Evolutionary conservation across 169 alveolate genomes (phyloP).

Genomic region (Plasmodium malariae): DNA sequence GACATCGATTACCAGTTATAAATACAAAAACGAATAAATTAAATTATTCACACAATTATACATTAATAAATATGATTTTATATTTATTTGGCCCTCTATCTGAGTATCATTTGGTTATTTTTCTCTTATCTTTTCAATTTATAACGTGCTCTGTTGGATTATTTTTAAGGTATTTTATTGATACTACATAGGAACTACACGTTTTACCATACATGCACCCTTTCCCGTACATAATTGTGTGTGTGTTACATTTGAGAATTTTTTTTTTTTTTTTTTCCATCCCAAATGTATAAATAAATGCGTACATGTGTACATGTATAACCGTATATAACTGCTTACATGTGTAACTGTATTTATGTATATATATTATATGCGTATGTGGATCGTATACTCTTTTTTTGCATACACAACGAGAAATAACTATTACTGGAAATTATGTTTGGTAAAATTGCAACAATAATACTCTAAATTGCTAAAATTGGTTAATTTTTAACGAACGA

Average conservation of each 20-base stretch:
- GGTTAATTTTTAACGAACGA: background rate
- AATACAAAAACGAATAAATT: conserved; percentile 88
- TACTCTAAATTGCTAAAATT: too few relatives aligned
- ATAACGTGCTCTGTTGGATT: conserved; percentile 88
- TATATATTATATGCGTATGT: too few relatives aligned
- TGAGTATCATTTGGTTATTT: conserved; percentile 88
- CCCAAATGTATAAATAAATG: background rate
- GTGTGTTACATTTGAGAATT: background rate
- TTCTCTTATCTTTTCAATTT: conserved; percentile 86
- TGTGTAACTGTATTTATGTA: too few relatives aligned
- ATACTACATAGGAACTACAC: conserved; percentile 12
- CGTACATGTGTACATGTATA: background rate
- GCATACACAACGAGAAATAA: too few relatives aligned
- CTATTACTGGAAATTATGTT: background rate
- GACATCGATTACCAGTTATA: conserved; percentile 93
- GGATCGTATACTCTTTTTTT: too few relatives aligned
- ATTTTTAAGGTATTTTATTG: conserved; percentile 85
- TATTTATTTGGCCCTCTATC: conserved; percentile 92
- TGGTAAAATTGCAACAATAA: background rate
- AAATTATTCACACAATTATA: conserved; percentile 89
- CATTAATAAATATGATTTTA: conserved; percentile 90
- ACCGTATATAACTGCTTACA: background rate
- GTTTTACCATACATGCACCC: background rate
- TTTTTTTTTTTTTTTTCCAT: background rate
- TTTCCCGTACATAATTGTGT: background rate